These are phyloP conservation scores for Neurospora cerealis DNA, from an alignment of 495 filamentous ascomycete species.

Conservation along the genomic window DNA sequence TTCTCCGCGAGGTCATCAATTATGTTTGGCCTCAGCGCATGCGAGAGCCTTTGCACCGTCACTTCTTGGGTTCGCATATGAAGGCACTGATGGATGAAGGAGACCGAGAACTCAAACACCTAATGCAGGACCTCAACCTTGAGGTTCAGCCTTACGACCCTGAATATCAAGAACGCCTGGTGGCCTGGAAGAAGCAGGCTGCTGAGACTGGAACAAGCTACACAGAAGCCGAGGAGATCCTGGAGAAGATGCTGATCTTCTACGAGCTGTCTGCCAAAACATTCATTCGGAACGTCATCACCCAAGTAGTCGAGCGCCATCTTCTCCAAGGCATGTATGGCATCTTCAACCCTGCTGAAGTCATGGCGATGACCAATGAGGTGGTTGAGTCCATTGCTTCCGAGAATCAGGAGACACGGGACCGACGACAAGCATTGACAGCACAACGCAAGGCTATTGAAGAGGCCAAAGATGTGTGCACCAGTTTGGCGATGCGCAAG, in stretches of 20 bases:
- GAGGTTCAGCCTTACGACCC: slow-evolving; percentile 34
- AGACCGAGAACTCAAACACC: slow-evolving; percentile 25
- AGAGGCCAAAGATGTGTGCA: slow-evolving; percentile 29
- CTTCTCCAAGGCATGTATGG: slow-evolving; percentile 30
- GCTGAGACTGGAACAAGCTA: slow-evolving; percentile 19
- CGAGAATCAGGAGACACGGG: slow-evolving; percentile 30
- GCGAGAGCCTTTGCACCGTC: slow-evolving; percentile 26
- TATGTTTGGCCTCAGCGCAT: slow-evolving; percentile 32
- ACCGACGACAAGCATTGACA: slow-evolving; percentile 20
- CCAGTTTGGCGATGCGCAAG: slow-evolving; percentile 30
- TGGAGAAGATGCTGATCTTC: slow-evolving; percentile 36
- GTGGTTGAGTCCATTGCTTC: slow-evolving; percentile 26
- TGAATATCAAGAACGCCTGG: slow-evolving; percentile 29
- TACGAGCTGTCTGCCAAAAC: slow-evolving; percentile 30
- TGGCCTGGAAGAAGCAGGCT: slow-evolving; percentile 18
- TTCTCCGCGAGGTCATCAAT: slow-evolving; percentile 30
- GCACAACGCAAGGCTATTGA: slow-evolving; percentile 29
- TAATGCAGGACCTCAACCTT: slow-evolving; percentile 26
- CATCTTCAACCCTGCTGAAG: slow-evolving; percentile 27
- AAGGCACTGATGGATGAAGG: slow-evolving; percentile 27
- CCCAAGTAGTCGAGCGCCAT: slow-evolving; percentile 30
- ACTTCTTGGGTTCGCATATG: slow-evolving; percentile 28
- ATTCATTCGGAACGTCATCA: slow-evolving; percentile 29
- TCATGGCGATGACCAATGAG: slow-evolving; percentile 20
- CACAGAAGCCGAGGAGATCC: slow-evolving; percentile 28